Base-by-base conservation (phyloP, 441 rosid species). In the Raphanus hybrid region DNA sequence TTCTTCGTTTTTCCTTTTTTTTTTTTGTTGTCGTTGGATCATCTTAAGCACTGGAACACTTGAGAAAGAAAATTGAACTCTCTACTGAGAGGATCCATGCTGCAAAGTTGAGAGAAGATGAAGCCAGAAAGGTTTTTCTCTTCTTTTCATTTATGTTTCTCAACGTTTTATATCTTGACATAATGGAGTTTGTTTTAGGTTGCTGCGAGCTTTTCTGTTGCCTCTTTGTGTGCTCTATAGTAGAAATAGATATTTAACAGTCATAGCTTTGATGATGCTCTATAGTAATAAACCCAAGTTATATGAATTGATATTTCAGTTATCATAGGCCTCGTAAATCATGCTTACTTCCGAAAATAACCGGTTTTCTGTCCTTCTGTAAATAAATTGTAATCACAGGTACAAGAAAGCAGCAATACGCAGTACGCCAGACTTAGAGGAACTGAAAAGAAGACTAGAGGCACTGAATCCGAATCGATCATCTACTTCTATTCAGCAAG, bases 31-130 rank as follows among this genome's bases (percentile, higher is more conserved):
- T 37, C 8, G 43, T 12, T 45, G 50, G 50, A 43, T 10, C 50
- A 52, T 6, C 70, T 75, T 69, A 83, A 93, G 98, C 97, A 5
- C 86, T 95, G 34, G 98, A 93, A 82, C 92, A 80, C 55, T 59
- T 95, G 89, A 87, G 99, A 81, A 95, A 86, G 94, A 93, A 92
- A 82, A 89, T 95, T 72, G 97, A 95, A 86, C 64, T 73, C 29
- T 75, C 89, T n/a, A 89, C 93, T 5, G 98, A 95, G 80, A 87
- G 81, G 85, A 86, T 91, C 77, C 92, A 70, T 71, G 73, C 65
- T 50, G 96, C 95, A 35, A 91, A 85, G 90, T 81, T 82, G 73
- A 93, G 82, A 78, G 97, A 93, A 85, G 96, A 90, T 70, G 88
- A 90, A 82, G 97, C 97, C 15, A 80, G 68, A 18, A 89, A 92